Percentiles rank a stretch among this genome's conserved stretches.
Conservation (phyloP, 2,329 filamentous ascomycete species). For the Fusarium bactridioides region DNA sequence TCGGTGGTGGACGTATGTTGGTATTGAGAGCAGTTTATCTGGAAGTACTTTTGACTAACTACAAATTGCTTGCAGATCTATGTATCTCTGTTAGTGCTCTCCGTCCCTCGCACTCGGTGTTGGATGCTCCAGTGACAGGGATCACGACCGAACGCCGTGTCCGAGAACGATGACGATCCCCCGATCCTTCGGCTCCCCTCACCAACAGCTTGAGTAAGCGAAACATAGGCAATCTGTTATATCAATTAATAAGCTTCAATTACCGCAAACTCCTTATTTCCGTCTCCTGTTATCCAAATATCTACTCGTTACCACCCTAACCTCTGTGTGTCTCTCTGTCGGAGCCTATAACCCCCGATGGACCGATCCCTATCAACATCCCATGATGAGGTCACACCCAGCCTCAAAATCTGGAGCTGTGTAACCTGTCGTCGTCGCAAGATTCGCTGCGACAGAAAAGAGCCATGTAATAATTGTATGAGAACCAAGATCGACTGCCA, state of each 20-base stretch:
- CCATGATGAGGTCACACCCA: neutral
- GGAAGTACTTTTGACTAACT: fast-evolving
- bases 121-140: constrained; percentile 17
- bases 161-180: constrained; percentile 33
- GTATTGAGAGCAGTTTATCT: neutral
- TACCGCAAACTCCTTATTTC: neutral
- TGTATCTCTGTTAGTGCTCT: constrained; percentile 17
- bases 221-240: neutral
- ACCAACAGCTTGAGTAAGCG: neutral
- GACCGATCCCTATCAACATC: constrained; percentile 17
- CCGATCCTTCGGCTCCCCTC: constrained; percentile 14
- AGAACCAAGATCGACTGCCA: constrained; percentile 42
- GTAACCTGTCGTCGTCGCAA: constrained; percentile 45
- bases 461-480: constrained; percentile 43
- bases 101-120: neutral
- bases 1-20: neutral
- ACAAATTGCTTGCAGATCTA: fast-evolving
- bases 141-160: constrained; percentile 44
- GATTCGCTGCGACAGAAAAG: constrained; percentile 42
- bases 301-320: neutral
- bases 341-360: constrained; percentile 30
- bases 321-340: neutral
- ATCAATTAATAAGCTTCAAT: neutral
- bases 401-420: constrained; percentile 46
- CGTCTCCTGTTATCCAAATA: neutral